These are phyloP conservation scores for Cocos nucifera DNA, from an alignment of 176 grass and related monocot species.

Conservation along the genomic window DNA sequence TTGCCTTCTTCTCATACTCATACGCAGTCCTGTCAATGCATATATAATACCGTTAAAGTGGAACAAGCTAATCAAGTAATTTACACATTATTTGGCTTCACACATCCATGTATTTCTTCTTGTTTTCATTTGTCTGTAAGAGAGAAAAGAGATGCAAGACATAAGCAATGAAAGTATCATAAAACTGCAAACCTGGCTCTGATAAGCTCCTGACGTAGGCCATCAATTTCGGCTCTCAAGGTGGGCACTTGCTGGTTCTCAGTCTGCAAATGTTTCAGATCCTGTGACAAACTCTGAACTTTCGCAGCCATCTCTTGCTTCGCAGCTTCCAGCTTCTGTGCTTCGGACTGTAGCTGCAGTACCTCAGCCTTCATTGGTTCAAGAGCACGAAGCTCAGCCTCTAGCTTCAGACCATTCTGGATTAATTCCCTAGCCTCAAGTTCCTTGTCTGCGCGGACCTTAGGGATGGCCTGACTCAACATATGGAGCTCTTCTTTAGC, in stretches of 20 bases:
- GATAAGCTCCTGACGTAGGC: constrained; percentile 21
- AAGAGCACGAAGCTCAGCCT: constrained; percentile 29
- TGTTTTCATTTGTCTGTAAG: no score
- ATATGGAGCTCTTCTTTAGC: constrained; percentile 26
- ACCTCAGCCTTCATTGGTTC: constrained; percentile 20
- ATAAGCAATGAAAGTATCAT: not conserved
- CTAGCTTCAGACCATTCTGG: constrained; percentile 31
- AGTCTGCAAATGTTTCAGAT: constrained; percentile 27
- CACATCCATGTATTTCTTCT: no score
- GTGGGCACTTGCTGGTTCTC: constrained; percentile 32
- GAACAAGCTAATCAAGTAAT: no score
- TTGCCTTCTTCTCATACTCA: constrained; percentile 35
- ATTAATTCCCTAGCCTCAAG: constrained; percentile 32
- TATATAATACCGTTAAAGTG: no score
- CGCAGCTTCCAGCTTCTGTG: constrained; percentile 14
- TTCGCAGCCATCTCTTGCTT: constrained; percentile 27
- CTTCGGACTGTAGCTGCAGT: constrained; percentile 21
- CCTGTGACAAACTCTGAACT: constrained; percentile 21
- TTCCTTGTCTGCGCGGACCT: constrained; percentile 35
- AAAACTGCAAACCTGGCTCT: constrained; percentile 25
- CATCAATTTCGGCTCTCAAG: constrained; percentile 27
- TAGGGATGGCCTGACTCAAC: constrained; percentile 34
- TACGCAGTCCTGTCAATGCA: constrained; percentile 4
- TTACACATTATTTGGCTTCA: no score
- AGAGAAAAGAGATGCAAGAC: no score